Evolutionary conservation across 345 rosid species (phyloP).

Genomic region (Corchorus capsularis): DNA sequence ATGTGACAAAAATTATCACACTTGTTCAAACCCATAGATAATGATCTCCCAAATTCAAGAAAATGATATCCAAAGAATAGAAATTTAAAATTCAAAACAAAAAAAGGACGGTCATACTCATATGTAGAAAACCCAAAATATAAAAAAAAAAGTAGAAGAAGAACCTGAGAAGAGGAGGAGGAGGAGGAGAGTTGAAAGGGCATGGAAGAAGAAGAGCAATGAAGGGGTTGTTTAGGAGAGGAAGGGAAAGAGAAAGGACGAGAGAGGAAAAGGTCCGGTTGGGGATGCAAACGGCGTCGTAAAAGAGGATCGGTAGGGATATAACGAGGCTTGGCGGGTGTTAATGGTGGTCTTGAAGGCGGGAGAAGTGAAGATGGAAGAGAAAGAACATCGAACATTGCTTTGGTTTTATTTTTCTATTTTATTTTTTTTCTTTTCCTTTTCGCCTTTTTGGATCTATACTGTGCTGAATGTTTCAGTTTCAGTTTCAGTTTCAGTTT

Average conservation of each 20-base stretch:
- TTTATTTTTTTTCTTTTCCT: not conserved
- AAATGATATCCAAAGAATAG: not conserved
- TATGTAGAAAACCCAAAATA: not conserved
- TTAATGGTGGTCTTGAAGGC: not conserved
- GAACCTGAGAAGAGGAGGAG: conserved; percentile 56
- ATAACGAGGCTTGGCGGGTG: conserved; percentile 10
- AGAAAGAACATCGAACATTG: not conserved
- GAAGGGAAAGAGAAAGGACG: conserved; percentile 20
- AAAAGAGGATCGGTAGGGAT: conserved; percentile 12
- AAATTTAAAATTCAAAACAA: conserved; percentile 17
- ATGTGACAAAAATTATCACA: not conserved
- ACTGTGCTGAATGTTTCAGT: not conserved
- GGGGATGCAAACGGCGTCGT: conserved; percentile 18
- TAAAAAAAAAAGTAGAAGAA: not conserved
- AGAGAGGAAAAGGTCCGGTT: conserved; percentile 22
- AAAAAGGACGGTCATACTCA: not conserved
- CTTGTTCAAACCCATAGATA: not conserved
- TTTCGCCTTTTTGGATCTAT: not conserved
- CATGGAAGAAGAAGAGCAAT: conserved; percentile 53
- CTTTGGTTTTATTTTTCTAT: too few relatives aligned
- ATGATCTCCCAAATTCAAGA: not conserved
- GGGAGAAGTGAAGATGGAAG: conserved; percentile 3
- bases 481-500: not conserved
- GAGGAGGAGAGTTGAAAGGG: conserved; percentile 44
- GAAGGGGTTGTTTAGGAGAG: conserved; percentile 20